A percentile compares a stretch with the other conserved stretches of the same genome.
Conservation (phyloP, 1,284 basidiomycete species). For the Leccinum pallidistipes region DNA sequence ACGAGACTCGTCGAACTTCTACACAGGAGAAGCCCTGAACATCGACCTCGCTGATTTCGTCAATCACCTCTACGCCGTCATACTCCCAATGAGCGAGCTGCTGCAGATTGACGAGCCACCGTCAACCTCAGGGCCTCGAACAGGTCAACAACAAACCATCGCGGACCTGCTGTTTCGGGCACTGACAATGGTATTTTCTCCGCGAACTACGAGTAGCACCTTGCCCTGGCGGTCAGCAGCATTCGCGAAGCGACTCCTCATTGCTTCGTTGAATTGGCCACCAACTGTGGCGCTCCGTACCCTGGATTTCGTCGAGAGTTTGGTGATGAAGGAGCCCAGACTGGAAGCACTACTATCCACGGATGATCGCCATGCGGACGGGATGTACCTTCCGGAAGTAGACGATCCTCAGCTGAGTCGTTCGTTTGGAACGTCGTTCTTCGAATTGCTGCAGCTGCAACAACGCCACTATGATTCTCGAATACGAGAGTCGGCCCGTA, state of each 20-base stretch:
- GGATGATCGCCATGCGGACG: slow-evolving; percentile 82
- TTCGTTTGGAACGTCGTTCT: slow-evolving; percentile 70
- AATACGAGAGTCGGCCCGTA: slow-evolving; percentile 57
- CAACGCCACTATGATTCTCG: slow-evolving; percentile 59
- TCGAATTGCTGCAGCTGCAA: slow-evolving; percentile 64
- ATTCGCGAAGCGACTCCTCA: slow-evolving; percentile 88
- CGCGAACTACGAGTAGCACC: slow-evolving; percentile 53
- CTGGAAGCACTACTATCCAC: slow-evolving; percentile 84
- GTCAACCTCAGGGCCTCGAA: slow-evolving; percentile 24
- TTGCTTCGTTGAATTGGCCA: slow-evolving; percentile 80
- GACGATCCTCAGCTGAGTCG: slow-evolving; percentile 85
- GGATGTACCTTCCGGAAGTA: slow-evolving; percentile 77
- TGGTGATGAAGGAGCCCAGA: slow-evolving; percentile 77
- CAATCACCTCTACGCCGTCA: slow-evolving; percentile 70
- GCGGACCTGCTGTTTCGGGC: slow-evolving; percentile 85
- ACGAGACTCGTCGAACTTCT: slow-evolving; percentile 8
- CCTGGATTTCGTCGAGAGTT: slow-evolving; percentile 68
- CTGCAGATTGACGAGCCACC: slow-evolving; percentile 48
- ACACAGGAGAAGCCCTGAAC: slow-evolving; percentile 87
- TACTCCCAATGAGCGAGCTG: slow-evolving; percentile 59
- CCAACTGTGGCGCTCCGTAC: slow-evolving; percentile 63
- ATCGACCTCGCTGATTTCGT: slow-evolving; percentile 94
- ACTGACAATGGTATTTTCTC: slow-evolving; percentile 77
- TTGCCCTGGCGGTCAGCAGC: slow-evolving; percentile 85
- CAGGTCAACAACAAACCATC: slow-evolving; percentile 40